phyloP scores from a whole-genome alignment of 495 filamentous ascomycete genomes.

The Daldinia grandis region DNA sequence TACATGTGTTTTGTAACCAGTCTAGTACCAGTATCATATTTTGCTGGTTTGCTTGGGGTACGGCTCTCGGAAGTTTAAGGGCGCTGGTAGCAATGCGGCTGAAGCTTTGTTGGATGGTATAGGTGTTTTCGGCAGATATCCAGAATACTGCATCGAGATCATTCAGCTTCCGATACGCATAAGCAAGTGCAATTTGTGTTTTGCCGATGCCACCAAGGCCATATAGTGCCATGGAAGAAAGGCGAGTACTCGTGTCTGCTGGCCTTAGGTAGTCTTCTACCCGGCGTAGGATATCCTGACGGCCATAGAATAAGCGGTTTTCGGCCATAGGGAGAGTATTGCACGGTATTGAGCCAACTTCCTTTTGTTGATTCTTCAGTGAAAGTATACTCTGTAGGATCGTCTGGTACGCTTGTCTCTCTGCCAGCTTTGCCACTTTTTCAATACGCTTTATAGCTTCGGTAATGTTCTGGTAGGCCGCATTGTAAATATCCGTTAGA shows the following conservation, averaged over 20 bases:
- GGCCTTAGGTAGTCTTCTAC: conserved; percentile 40
- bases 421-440: conserved; percentile 8
- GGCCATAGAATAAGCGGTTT: conserved; percentile 46
- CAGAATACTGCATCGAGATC: conserved; percentile 55
- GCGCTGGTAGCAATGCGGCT: conserved; percentile 46
- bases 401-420: conserved; percentile 7
- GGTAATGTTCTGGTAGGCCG: conserved; percentile 2
- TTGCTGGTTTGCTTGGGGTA: conserved; percentile 41
- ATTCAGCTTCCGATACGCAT: conserved; percentile 29
- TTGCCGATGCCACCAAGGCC: conserved; percentile 56
- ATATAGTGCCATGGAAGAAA: conserved; percentile 45
- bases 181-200: conserved; percentile 51
- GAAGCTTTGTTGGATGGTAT: conserved; percentile 47
- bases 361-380: background rate
- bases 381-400: conserved; percentile 12
- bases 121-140: conserved; percentile 49
- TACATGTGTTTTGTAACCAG: conserved; percentile 49
- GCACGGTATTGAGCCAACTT: conserved; percentile 7
- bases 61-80: conserved; percentile 45
- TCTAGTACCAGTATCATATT: conserved; percentile 47
- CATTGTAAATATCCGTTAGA: background rate
- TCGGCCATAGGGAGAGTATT: conserved; percentile 22
- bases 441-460: conserved; percentile 16
- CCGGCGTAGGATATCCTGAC: conserved; percentile 41
- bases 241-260: conserved; percentile 18